Evolutionary conservation across 306 rosid species (phyloP).

Genomic region (Cicer cuneatum): DNA sequence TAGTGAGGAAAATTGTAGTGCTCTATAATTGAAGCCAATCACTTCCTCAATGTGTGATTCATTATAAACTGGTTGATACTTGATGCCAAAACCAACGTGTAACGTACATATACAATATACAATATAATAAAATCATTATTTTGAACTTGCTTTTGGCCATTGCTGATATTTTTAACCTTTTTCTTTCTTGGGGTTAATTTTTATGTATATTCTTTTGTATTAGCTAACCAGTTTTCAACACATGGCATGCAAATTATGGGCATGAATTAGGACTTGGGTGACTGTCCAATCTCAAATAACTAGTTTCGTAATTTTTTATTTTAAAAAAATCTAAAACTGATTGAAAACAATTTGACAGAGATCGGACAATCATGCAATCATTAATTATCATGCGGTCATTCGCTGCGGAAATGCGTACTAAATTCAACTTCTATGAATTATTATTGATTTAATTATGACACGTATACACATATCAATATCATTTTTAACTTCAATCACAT

Average conservation of each 20-base stretch:
- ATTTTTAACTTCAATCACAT: not conserved
- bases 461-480: not conserved
- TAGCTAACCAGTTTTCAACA: not conserved
- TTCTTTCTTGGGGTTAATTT: conserved; percentile 27
- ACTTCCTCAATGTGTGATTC: conserved; percentile 5
- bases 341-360: no score
- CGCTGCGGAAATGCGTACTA: no score
- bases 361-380: no score
- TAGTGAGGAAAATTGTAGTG: conserved; percentile 22
- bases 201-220: not conserved
- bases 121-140: not conserved
- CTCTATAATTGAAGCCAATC: conserved; percentile 39
- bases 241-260: not conserved
- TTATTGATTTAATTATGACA: conserved; percentile 2
- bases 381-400: no score
- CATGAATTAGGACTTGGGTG: not conserved
- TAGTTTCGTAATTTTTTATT: no score
- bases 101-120: not conserved
- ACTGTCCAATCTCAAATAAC: no score
- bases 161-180: conserved; percentile 31
- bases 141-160: conserved; percentile 25
- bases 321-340: no score
- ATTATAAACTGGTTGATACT: not conserved
- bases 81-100: conserved; percentile 27
- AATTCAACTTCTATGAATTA: not conserved